Percentiles rank a stretch among this genome's conserved stretches.
Evolutionary conservation across 2,329 filamentous ascomycete species (phyloP).

Genomic region (Scytalidium sp.): DNA sequence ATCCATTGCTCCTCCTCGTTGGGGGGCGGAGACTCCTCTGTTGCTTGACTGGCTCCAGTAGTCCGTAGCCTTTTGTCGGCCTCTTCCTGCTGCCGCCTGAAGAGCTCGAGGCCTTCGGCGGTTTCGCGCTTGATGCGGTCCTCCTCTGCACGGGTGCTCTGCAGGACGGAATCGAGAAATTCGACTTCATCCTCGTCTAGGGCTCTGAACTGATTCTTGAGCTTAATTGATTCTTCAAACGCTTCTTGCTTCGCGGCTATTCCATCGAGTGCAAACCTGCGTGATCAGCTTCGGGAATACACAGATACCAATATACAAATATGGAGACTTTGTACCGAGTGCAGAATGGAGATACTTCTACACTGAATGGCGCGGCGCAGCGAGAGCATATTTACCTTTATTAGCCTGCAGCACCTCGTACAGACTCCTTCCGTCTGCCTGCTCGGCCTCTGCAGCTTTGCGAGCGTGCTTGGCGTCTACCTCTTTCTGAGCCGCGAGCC

Average conservation of each 20-base stretch:
- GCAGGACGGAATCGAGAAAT: constrained; percentile 62
- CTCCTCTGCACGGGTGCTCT: constrained; percentile 49
- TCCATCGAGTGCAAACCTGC: constrained; percentile 24
- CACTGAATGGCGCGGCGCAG: too few species aligned
- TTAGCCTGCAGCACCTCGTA: constrained; percentile 79
- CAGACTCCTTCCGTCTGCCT: constrained; percentile 52
- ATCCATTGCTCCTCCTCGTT: constrained; percentile 32
- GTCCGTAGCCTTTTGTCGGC: constrained; percentile 25
- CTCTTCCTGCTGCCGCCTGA: constrained; percentile 48
- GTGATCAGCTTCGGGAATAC: constrained; percentile 24
- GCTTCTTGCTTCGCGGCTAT: constrained; percentile 76
- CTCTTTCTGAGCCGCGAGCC: constrained; percentile 32
- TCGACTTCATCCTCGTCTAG: constrained; percentile 78
- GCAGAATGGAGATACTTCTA: constrained; percentile 1
- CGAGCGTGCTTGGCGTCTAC: constrained; percentile 29
- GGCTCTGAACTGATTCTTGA: constrained; percentile 74
- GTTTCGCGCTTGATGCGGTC: constrained; percentile 52
- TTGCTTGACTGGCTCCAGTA: constrained; percentile 2
- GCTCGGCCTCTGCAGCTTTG: constrained; percentile 35
- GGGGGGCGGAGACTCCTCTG: constrained; percentile 12
- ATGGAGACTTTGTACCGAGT: too few species aligned
- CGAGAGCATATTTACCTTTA: too few species aligned
- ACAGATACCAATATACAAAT: neutral
- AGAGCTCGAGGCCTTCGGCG: constrained; percentile 53
- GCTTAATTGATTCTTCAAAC: constrained; percentile 69